Percentiles rank a stretch among this genome's conserved stretches.
Evolutionary conservation across 2,329 filamentous ascomycete species (phyloP).

Genomic region (Fusarium nanum): DNA sequence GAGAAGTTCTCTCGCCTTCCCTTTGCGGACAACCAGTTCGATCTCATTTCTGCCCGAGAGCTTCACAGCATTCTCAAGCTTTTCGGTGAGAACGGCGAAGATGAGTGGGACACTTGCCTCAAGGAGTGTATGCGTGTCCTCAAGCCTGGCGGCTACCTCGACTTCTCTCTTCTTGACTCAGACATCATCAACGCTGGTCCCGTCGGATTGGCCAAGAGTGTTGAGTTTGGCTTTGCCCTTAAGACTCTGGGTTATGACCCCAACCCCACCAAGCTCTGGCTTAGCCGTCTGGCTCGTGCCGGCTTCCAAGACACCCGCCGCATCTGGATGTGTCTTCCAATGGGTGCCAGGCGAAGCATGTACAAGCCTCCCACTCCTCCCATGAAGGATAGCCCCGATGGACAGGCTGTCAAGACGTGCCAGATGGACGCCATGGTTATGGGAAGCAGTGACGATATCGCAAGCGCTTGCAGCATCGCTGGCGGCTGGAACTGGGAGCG

Average conservation of each 20-base stretch:
- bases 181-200: conserved; percentile 89
- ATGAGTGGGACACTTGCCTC: conserved; percentile 90
- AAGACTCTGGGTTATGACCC: conserved; percentile 92
- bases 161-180: conserved; percentile 90
- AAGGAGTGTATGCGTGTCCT: conserved; percentile 89
- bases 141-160: conserved; percentile 92
- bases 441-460: conserved; percentile 77
- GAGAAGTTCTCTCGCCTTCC: conserved; percentile 82
- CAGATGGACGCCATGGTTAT: conserved; percentile 71
- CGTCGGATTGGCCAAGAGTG: conserved; percentile 81
- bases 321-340: conserved; percentile 89
- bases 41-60: conserved; percentile 89
- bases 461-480: conserved; percentile 81
- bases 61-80: conserved; percentile 87
- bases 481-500: conserved; percentile 95
- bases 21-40: conserved; percentile 87
- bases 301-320: conserved; percentile 86
- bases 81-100: conserved; percentile 71
- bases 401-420: conserved; percentile 57
- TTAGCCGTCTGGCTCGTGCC: conserved; percentile 76
- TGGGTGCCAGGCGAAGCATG: conserved; percentile 66
- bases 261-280: conserved; percentile 81
- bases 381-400: conserved; percentile 53
- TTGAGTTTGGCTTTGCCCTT: conserved; percentile 92
- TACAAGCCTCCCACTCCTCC: conserved; percentile 49